phyloP scores from a whole-genome alignment of 2,329 filamentous ascomycete genomes.

The Diplodia mutila region DNA sequence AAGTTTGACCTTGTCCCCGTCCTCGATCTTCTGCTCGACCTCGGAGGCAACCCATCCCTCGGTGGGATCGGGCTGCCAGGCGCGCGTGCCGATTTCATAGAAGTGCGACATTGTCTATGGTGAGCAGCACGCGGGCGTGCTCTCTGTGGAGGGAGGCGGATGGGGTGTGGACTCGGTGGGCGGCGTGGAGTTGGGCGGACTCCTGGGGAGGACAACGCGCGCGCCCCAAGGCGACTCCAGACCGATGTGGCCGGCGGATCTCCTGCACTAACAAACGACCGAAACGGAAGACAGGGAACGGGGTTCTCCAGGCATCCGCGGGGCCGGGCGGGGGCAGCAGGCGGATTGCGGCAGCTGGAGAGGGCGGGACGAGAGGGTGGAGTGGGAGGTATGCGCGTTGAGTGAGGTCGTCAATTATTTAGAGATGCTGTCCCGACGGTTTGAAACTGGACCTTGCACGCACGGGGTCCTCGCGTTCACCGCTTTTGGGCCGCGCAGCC shows the following conservation, averaged over 20 bases:
- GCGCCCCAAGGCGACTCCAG: conserved; percentile 22
- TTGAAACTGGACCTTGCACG: conserved; percentile 21
- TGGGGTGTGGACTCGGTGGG: background rate
- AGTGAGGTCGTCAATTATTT: conserved; percentile 14
- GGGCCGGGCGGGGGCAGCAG: conserved; percentile 1
- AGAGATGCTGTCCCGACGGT: conserved; percentile 24
- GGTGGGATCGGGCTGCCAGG: conserved; percentile 94
- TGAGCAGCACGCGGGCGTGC: conserved; percentile 16
- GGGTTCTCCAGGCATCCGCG: conserved; percentile 12
- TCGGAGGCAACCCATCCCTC: conserved; percentile 98
- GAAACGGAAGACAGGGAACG: conserved; percentile 3
- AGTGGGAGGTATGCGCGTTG: background rate
- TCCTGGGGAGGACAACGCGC: conserved; percentile 24
- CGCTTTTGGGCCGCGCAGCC: conserved; percentile 13
- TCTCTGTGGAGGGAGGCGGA: conserved; percentile 1
- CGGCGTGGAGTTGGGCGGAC: conserved; percentile 13
- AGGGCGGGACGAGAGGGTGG: background rate
- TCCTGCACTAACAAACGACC: conserved; percentile 19
- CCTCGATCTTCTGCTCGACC: conserved; percentile 79
- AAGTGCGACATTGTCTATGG: conserved; percentile 69
- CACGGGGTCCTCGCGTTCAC: conserved; percentile 19
- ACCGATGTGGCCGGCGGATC: conserved; percentile 4
- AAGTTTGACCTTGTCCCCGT: conserved; percentile 85
- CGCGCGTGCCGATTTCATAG: conserved; percentile 95
- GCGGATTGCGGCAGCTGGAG: background rate